Evolutionary conservation across 805 yeast genomes (phyloP).

Genomic region (Pichia phayaonensis): DNA sequence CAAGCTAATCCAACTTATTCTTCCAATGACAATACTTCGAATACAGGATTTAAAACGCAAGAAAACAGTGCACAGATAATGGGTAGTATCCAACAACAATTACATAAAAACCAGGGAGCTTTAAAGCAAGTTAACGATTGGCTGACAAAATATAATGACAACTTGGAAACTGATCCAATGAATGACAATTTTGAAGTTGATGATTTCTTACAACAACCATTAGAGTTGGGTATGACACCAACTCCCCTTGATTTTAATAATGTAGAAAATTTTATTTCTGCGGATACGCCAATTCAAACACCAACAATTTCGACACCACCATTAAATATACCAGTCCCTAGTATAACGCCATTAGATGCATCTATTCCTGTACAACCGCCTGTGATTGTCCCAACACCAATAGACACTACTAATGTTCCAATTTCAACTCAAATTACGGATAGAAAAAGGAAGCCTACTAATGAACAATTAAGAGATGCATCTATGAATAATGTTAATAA

Average conservation of each 20-base stretch:
- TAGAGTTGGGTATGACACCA: conserved; percentile 11
- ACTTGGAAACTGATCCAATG: conserved; percentile 7
- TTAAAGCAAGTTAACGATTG: conserved; percentile 51
- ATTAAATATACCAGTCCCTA: neutral
- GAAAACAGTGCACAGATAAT: conserved; percentile 9
- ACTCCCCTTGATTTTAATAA: conserved; percentile 10
- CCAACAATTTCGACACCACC: conserved; percentile 2
- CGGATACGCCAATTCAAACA: conserved; percentile 4
- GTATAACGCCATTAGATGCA: neutral
- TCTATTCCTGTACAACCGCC: neutral
- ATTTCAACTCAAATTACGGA: neutral
- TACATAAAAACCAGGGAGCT: conserved; percentile 42
- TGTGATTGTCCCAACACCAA: neutral
- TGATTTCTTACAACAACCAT: conserved; percentile 21
- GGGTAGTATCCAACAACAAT: conserved; percentile 39
- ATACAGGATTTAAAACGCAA: neutral
- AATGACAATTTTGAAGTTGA: conserved; percentile 30
- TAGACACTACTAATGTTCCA: neutral
- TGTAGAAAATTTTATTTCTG: conserved; percentile 1
- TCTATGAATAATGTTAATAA: neutral
- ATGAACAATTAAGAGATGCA: neutral
- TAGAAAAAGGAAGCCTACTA: neutral
- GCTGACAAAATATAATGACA: conserved; percentile 29
- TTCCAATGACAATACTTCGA: neutral
- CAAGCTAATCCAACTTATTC: neutral